Evolutionary conservation across 768 basidiomycete genomes (phyloP).

Genomic region (Pulveroboletus frians): DNA sequence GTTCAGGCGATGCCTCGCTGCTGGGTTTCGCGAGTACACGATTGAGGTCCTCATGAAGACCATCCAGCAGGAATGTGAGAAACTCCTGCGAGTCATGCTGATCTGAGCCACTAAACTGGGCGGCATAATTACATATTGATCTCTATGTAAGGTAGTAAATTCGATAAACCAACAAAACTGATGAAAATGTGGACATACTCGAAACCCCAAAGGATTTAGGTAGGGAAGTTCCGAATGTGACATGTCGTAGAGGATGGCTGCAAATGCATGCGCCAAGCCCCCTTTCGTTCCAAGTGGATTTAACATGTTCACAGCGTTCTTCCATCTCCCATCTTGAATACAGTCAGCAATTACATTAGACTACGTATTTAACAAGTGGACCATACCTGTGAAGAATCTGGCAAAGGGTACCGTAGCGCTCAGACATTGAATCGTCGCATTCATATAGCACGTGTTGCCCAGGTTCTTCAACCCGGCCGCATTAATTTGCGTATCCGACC

Average conservation of each 20-base stretch:
- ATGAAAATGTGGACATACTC: slow-evolving; percentile 51
- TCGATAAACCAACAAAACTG: neutral
- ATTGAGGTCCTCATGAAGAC: slow-evolving; percentile 85
- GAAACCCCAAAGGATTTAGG: slow-evolving; percentile 75
- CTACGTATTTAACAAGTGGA: neutral
- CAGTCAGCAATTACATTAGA: slow-evolving; percentile 1
- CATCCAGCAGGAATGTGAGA: slow-evolving; percentile 88
- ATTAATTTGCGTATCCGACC: slow-evolving; percentile 75
- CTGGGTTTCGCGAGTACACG: slow-evolving; percentile 70
- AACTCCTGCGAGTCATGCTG: slow-evolving; percentile 99
- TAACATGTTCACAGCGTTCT: slow-evolving; percentile 72
- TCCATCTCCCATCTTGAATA: slow-evolving; percentile 69
- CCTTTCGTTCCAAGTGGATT: slow-evolving; percentile 91
- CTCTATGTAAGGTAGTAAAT: slow-evolving; percentile 38
- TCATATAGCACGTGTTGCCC: slow-evolving; percentile 99
- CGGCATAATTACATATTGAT: slow-evolving; percentile 52
- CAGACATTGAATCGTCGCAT: slow-evolving; percentile 94
- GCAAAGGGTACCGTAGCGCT: slow-evolving; percentile 93
- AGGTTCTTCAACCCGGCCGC: slow-evolving; percentile 89
- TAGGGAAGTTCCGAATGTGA: slow-evolving; percentile 85
- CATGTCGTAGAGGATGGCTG: slow-evolving; percentile 76
- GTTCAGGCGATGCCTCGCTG: slow-evolving; percentile 61
- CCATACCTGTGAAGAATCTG: slow-evolving; percentile 79
- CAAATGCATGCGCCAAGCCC: slow-evolving; percentile 73
- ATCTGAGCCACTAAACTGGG: slow-evolving; percentile 77